Conservation (phyloP, 2,329 filamentous ascomycete species). For the Leptographium flavum region DNA sequence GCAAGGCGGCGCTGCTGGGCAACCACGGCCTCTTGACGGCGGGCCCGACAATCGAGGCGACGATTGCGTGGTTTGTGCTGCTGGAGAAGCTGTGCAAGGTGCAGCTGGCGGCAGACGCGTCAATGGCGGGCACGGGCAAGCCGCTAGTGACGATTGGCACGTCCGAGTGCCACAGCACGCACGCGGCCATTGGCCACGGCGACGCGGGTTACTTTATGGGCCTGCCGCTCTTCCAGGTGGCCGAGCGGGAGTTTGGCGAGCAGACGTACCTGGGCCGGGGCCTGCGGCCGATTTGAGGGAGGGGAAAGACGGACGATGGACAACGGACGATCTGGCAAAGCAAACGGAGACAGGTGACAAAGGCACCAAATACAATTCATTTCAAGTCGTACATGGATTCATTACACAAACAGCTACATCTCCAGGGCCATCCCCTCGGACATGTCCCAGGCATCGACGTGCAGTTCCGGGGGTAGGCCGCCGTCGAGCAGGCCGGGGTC, state of each 20-base stretch:
- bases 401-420: not conserved
- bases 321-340: too few relatives aligned
- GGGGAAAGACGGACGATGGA: not conserved
- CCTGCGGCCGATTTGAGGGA: not conserved
- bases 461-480: too few relatives aligned
- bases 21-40: constrained; percentile 42
- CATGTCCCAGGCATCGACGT: not conserved
- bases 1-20: constrained; percentile 36
- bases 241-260: constrained; percentile 15
- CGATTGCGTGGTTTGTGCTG: constrained; percentile 39
- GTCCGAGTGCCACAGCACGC: constrained; percentile 10
- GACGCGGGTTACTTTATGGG: constrained; percentile 13
- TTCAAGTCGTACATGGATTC: not conserved
- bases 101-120: constrained; percentile 41
- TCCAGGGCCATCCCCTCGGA: not conserved
- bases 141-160: constrained; percentile 13
- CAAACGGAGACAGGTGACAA: too few relatives aligned
- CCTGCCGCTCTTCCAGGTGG: constrained; percentile 15
- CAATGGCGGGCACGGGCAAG: constrained; percentile 42
- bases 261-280: constrained; percentile 13
- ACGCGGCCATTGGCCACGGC: constrained; percentile 12
- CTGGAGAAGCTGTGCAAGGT: constrained; percentile 33
- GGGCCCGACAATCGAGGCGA: constrained; percentile 32
- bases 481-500: not conserved
- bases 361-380: not conserved